Percentiles rank a stretch among this genome's conserved stretches.
These are phyloP conservation scores for Madurella mycetomatis DNA, from an alignment of 2,329 filamentous ascomycete genomes.

Conservation along the genomic window DNA sequence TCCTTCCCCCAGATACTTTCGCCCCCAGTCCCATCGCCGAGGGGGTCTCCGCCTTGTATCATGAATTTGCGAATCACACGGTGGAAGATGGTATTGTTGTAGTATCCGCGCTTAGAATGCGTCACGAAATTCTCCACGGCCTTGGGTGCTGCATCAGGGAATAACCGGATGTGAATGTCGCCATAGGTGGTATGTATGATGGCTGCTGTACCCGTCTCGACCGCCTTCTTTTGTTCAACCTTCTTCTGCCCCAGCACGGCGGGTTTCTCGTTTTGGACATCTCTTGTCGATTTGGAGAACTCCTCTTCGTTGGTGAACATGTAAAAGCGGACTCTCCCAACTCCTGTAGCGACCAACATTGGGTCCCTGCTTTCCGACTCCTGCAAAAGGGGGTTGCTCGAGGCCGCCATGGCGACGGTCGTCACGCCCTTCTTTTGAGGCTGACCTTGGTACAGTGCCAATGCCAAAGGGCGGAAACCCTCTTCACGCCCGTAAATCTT, in stretches of 20 bases:
- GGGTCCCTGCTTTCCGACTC: conserved; percentile 90
- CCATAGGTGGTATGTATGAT: conserved; percentile 89
- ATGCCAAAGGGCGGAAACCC: conserved; percentile 73
- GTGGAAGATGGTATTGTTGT: conserved; percentile 97
- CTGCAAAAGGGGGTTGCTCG: conserved; percentile 84
- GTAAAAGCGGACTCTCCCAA: conserved; percentile 89
- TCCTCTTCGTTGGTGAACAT: conserved; percentile 93
- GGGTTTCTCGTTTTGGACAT: conserved; percentile 93
- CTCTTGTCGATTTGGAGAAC: conserved; percentile 75
- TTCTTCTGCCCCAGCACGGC: conserved; percentile 58
- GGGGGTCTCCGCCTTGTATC: conserved; percentile 83
- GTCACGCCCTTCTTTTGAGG: conserved; percentile 91
- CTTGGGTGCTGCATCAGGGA: conserved; percentile 88
- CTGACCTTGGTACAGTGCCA: conserved; percentile 89
- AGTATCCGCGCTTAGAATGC: conserved; percentile 84
- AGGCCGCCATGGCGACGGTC: conserved; percentile 96
- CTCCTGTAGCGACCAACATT: conserved; percentile 77
- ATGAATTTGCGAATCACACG: conserved; percentile 97
- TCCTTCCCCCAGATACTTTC: conserved; percentile 91
- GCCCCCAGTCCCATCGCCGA: conserved; percentile 84
- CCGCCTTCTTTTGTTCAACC: conserved; percentile 54
- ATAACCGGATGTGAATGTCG: conserved; percentile 89
- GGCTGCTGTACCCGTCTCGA: conserved; percentile 72
- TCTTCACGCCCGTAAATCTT: conserved; percentile 90
- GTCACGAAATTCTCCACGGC: conserved; percentile 97